Evolutionary conservation across 805 yeast species (phyloP), one percentile per base, ranked within the genome.

Genomic region (Scheffersomyces coipomensis): DNA sequence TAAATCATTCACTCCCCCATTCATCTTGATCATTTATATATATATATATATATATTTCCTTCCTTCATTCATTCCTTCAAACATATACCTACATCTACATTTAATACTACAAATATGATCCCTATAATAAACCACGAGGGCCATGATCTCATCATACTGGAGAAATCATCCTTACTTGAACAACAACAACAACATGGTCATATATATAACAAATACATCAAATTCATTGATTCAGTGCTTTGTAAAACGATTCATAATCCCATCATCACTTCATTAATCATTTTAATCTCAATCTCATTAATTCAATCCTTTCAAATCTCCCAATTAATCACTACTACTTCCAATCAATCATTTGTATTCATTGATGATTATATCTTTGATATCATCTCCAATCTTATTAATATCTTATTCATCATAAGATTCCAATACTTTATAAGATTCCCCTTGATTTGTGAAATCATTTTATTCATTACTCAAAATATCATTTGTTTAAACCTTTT

Each of bases 391-490:
- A 51, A 60, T 23, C 21, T 47, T 13, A 46, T 65, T 31, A 62
- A 63, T 43, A 16, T 64, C 17, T 12, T 56, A n/a, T 63, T 65
- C 33, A 44, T 65, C 5, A 2, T 53, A 2, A 37, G 71, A 36
- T 65, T 61, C 42, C 47, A 51, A 17, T 36, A 45, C 8, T 34
- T 36, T 9, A 19, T 39, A 16, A 38, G 32, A 29, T 40, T 45
- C 9, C 39, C 47, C 31, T 18, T 37, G n/a, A 11, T 38, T n/a
- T 40, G 40, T 4, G 66, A 66, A 44, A 9, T 42, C 4, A 23
- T 40, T 3, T 47, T 64, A 11, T 55, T 62, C 26, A 42, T 46
- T 17, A 12, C 44, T 1, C 60, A 58, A 30, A 53, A 53, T 34
- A 7, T 37, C 15, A 51, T 51, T 6, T 51, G 53, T 37, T 35